A percentile compares a stretch with the other conserved stretches of the same genome.
These are phyloP conservation scores for Fusarium palustre DNA, from an alignment of 2,329 filamentous ascomycete species.

Conservation along the genomic window DNA sequence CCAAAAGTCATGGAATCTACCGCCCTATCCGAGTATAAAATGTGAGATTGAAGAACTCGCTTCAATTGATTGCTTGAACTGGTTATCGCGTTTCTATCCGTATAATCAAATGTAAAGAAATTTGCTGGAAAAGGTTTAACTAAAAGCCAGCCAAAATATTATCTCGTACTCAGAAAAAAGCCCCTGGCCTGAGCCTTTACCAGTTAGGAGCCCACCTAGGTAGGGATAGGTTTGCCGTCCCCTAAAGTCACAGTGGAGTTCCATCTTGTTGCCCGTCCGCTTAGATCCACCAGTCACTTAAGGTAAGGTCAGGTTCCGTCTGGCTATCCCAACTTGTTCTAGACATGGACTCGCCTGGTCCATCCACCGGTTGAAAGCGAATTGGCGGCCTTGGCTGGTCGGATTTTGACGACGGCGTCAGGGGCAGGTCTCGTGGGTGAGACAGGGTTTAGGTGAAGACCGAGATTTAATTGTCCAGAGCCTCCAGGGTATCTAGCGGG, in stretches of 20 bases:
- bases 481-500: conserved; percentile 1
- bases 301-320: conserved; percentile 29
- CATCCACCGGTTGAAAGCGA: conserved; percentile 42
- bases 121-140: not conserved
- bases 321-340: conserved; percentile 34
- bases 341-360: conserved; percentile 20
- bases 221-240: conserved; percentile 15
- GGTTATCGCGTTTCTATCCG: not conserved
- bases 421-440: conserved; percentile 43
- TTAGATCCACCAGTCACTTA: conserved; percentile 33
- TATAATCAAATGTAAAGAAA: conserved; percentile 2
- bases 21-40: not conserved
- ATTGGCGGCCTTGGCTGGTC: conserved; percentile 34
- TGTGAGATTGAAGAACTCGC: not conserved
- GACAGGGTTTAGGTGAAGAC: conserved; percentile 35
- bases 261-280: conserved; percentile 30
- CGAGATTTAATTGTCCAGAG: conserved; percentile 6
- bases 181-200: conserved; percentile 26
- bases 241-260: conserved; percentile 41
- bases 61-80: not conserved
- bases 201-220: conserved; percentile 1
- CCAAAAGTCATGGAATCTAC: not conserved
- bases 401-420: conserved; percentile 37
- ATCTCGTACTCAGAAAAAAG: conserved; percentile 8
- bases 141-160: conserved; percentile 13